These are phyloP conservation scores for Murraya koenigii DNA, from an alignment of 345 rosid species.

Conservation along the genomic window DNA sequence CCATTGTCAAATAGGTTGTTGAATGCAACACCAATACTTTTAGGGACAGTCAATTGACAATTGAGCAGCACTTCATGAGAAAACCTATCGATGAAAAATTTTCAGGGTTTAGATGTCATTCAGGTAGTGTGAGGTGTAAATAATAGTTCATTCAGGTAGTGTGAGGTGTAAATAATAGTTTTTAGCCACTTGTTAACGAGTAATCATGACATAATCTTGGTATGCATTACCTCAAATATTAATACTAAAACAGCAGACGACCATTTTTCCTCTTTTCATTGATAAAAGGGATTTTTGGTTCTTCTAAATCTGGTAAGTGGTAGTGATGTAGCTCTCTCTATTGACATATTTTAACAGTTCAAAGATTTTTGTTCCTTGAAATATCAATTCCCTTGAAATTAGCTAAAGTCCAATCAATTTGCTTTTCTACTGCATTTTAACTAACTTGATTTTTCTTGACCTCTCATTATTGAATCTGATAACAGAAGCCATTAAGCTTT, in stretches of 20 bases:
- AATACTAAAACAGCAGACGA: no score
- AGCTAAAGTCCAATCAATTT: not conserved
- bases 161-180: not conserved
- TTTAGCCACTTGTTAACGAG: not conserved
- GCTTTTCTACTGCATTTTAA: not conserved
- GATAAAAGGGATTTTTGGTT: not conserved
- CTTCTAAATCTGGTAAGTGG: not conserved
- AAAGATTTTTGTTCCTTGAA: not conserved
- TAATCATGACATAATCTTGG: not conserved
- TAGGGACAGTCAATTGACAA: not conserved
- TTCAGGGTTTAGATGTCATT: not conserved
- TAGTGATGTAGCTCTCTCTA: not conserved
- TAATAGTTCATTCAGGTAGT: not conserved
- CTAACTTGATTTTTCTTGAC: not conserved
- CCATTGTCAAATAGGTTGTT: not conserved
- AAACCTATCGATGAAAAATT: not conserved
- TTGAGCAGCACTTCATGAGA: not conserved
- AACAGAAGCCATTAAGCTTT: constrained; percentile 1
- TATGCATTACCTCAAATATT: not conserved
- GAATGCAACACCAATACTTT: not conserved
- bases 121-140: not conserved
- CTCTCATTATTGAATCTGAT: not conserved
- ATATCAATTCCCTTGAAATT: not conserved
- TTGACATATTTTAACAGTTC: not conserved
- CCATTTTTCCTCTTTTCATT: not conserved